phyloP scores from a whole-genome alignment of 139 green algal species.

The Choricystis sp. region DNA sequence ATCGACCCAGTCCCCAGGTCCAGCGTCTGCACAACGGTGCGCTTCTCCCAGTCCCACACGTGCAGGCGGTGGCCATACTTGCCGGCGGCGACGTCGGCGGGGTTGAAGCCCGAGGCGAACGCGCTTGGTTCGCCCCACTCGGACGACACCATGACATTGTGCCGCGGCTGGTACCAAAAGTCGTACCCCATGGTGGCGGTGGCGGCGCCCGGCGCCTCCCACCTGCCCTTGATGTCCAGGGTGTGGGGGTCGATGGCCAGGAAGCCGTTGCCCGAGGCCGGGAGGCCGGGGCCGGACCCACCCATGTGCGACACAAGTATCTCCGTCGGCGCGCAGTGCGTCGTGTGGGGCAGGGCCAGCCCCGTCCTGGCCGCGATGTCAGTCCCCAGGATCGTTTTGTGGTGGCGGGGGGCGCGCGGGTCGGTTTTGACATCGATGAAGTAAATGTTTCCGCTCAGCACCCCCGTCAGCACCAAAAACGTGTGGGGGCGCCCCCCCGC shows the following conservation, averaged over 20 bases:
- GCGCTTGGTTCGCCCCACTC: constrained; percentile 45
- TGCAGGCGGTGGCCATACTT: constrained; percentile 47
- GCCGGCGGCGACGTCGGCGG: constrained; percentile 20
- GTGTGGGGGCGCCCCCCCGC: constrained; percentile 13
- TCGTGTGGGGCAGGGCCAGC: constrained; percentile 42
- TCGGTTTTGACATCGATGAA: constrained; percentile 36
- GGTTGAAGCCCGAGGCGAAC: constrained; percentile 67
- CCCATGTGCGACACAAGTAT: constrained; percentile 41
- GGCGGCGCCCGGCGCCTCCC: constrained; percentile 23
- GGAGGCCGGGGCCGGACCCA: no score
- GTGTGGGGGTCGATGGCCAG: constrained; percentile 56
- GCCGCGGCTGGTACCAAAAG: constrained; percentile 57
- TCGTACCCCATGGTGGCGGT: constrained; percentile 20
- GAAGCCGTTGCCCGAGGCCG: no score
- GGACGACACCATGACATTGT: constrained; percentile 61
- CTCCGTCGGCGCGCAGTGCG: constrained; percentile 42
- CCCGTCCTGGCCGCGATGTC: constrained; percentile 29
- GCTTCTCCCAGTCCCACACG: constrained; percentile 56
- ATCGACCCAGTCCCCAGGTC: constrained; percentile 42
- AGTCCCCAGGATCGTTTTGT: constrained; percentile 31
- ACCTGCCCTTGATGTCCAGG: constrained; percentile 41
- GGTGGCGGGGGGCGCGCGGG: constrained; percentile 29
- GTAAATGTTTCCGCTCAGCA: no score
- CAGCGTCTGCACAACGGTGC: constrained; percentile 20
- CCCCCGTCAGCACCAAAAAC: background rate